Evolutionary conservation across 805 yeast genomes (phyloP).

Genomic region (Starmera amethionina): DNA sequence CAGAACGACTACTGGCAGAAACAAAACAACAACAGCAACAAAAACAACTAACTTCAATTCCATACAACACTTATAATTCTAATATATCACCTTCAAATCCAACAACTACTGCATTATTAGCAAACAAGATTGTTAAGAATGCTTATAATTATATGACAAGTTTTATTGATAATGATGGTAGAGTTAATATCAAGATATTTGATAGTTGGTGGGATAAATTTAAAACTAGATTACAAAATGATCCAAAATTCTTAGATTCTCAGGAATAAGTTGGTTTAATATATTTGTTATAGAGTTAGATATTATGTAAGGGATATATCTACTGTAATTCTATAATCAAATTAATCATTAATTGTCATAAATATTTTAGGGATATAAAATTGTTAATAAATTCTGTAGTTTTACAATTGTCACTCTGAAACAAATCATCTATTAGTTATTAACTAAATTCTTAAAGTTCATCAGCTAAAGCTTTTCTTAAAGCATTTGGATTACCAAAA

Average conservation of each 20-base stretch:
- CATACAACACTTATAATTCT: conserved; percentile 16
- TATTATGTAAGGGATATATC: too few species aligned
- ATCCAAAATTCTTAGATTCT: conserved; percentile 71
- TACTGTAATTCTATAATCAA: too few species aligned
- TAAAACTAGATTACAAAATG: conserved; percentile 60
- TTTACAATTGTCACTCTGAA: too few species aligned
- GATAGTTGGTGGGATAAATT: conserved; percentile 96
- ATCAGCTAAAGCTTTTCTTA: conserved; percentile 49
- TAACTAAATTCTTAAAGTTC: conserved; percentile 30
- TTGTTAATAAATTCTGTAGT: too few species aligned
- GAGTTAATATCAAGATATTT: conserved; percentile 78
- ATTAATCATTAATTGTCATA: too few species aligned
- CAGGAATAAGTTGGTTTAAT: conserved; percentile 2
- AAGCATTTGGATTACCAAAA: conserved; percentile 72
- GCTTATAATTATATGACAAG: conserved; percentile 88
- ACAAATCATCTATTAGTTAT: too few species aligned
- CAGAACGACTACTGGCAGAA: conserved; percentile 44
- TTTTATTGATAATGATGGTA: conserved; percentile 72
- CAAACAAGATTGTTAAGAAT: conserved; percentile 81
- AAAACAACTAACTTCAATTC: conserved; percentile 12
- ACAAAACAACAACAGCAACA: conserved; percentile 16
- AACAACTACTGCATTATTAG: conserved; percentile 46
- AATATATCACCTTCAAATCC: conserved; percentile 27
- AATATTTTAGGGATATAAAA: too few species aligned
- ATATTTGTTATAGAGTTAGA: conserved; percentile 2